Percentiles rank a stretch among this genome's conserved stretches.
These are phyloP conservation scores for Botryotinia globosa DNA, from an alignment of 2,329 filamentous ascomycete species.

Conservation along the genomic window DNA sequence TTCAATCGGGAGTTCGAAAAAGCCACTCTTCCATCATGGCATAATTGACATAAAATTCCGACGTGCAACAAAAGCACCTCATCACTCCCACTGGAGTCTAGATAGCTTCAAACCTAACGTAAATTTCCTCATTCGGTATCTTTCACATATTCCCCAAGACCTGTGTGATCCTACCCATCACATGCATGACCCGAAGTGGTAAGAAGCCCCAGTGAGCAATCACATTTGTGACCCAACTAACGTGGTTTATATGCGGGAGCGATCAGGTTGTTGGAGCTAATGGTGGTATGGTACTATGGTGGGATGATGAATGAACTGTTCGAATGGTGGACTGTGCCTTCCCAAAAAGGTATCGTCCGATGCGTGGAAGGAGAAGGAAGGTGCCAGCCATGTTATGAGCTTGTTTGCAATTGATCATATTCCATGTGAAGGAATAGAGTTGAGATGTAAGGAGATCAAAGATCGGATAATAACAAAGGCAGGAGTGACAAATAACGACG, in stretches of 20 bases:
- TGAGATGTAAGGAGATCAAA: not conserved
- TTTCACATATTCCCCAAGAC: not conserved
- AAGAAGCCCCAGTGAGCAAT: not conserved
- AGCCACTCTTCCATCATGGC: not conserved
- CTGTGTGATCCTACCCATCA: not conserved
- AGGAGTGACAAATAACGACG: not conserved
- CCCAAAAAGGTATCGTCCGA: not conserved
- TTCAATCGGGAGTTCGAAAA: not conserved
- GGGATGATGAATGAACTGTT: not conserved
- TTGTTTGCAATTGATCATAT: not conserved
- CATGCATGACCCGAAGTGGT: not conserved
- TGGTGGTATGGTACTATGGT: not conserved
- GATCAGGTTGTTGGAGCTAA: not conserved
- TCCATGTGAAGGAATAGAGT: not conserved
- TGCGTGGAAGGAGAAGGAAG: not conserved
- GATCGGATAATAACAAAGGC: not conserved
- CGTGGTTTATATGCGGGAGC: not conserved
- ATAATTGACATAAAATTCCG: not conserved
- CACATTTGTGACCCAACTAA: not conserved
- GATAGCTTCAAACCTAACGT: not conserved
- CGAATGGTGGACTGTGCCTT: not conserved
- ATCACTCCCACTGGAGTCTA: not conserved
- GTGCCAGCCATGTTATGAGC: not conserved
- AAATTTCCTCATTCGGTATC: not conserved
- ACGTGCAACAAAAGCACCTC: not conserved